phyloP scores from a whole-genome alignment of 306 rosid genomes.

The Vicia sativa region DNA sequence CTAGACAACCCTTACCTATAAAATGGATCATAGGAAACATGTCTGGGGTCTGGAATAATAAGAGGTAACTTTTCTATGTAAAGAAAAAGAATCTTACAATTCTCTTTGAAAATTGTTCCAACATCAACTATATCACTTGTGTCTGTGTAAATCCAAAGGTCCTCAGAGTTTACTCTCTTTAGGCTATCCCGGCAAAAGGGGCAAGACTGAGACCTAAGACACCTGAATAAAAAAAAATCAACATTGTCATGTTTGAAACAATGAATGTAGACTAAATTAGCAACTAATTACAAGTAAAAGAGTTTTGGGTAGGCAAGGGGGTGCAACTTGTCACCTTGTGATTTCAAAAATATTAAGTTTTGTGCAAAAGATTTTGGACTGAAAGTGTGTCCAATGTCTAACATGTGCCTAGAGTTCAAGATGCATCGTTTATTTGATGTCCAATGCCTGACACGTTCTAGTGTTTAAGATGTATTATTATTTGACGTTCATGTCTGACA shows the following conservation, averaged over 20 bases:
- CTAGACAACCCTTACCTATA: constrained; percentile 47
- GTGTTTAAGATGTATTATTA: no score
- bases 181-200: constrained; percentile 93
- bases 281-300: not conserved
- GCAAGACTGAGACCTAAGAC: constrained; percentile 73
- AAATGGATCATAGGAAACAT: constrained; percentile 60
- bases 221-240: constrained; percentile 54
- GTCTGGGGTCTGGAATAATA: constrained; percentile 60
- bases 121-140: constrained; percentile 59
- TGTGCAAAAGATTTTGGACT: not conserved
- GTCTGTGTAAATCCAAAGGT: constrained; percentile 86
- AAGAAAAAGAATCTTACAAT: constrained; percentile 68
- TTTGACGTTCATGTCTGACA: no score
- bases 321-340: constrained; percentile 5
- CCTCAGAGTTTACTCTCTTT: constrained; percentile 68
- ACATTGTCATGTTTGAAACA: constrained; percentile 23
- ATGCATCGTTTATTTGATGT: no score
- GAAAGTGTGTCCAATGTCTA: not conserved
- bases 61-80: constrained; percentile 78
- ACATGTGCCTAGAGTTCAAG: not conserved
- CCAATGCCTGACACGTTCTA: no score
- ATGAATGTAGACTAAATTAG: constrained; percentile 1
- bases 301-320: not conserved
- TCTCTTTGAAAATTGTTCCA: constrained; percentile 62
- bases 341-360: not conserved